Base-by-base conservation (phyloP, 2,329 filamentous ascomycete species). In the Gyromitra esculenta region DNA sequence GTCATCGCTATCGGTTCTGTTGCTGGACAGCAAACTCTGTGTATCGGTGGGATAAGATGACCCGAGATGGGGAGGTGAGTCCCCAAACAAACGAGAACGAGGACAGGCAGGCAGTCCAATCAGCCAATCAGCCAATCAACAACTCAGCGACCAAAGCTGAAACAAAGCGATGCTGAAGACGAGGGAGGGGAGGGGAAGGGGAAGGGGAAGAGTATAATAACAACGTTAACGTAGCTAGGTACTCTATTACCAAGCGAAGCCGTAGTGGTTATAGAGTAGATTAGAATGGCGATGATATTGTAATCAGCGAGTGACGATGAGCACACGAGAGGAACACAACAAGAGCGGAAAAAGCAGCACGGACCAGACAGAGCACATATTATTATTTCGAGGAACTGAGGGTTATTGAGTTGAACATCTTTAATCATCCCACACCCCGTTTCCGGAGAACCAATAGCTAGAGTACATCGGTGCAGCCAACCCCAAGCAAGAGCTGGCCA, bases 1-100 rank as follows among this genome's bases (percentile, higher is more conserved):
- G 76, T 43, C 76, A 78, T 78, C 56, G 39, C 54, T 45, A 21
- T 37, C 57, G 39, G 35, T 56, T 50, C 6, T 37, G 39, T 41
- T 21, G 64, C 25, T 57, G 41, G 21, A 43, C 39, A 41, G 41
- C 21, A 13, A 43, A 64, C 56, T 39, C 56, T 52, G 56, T 65
- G 15, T 21, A 21, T 35, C 11, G 43, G 5, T 39, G 66, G 50
- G 56, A 67, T 52, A 11, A 6, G 50, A 11, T 56, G 50, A 56
- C 9, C 48, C 18, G 43, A 52, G 41, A 50, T 15, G 43, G 2
- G 21, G 59, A 15, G 25, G 60, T n/a, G 41, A 18, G 52, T 45
- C 11, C 43, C 43, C 37, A 25, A 45, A 25, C 8, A 37, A 50
- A 31, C 48, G 15, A 52, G 48, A 25, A 56, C 35, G 18, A 35